phyloP scores from a whole-genome alignment of 805 yeast species.

The Candida berthetii region DNA sequence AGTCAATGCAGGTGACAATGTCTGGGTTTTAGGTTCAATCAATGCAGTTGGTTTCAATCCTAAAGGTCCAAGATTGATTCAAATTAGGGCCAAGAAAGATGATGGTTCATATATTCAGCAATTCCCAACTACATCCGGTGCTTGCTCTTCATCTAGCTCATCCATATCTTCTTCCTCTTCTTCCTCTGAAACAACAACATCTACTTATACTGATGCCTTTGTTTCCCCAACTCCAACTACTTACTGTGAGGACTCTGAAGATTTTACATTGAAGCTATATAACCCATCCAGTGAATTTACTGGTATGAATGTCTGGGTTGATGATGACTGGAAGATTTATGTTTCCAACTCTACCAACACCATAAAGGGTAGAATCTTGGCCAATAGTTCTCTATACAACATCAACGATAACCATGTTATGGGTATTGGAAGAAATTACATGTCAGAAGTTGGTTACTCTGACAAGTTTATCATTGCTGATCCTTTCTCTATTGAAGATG shows the following conservation, averaged over 20 bases:
- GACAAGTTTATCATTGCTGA: conserved; percentile 4
- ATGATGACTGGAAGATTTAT: conserved; percentile 3
- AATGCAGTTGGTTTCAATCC: conserved; percentile 5
- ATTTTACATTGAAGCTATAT: conserved; percentile 4
- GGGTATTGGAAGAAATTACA: conserved; percentile 14
- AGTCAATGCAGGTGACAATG: conserved; percentile 11
- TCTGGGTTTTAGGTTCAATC: conserved; percentile 11
- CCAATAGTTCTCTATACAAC: conserved; percentile 6
- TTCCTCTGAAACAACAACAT: too few relatives aligned
- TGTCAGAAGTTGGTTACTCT: conserved; percentile 7
- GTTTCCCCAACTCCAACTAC: not conserved
- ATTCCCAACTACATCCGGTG: not conserved
- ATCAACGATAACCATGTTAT: conserved; percentile 1
- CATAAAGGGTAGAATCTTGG: not conserved
- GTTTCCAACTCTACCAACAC: conserved; percentile 2
- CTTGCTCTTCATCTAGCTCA: not conserved
- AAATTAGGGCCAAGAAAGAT: not conserved
- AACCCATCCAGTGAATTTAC: conserved; percentile 13
- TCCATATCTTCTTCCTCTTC: not conserved
- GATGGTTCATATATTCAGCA: not conserved
- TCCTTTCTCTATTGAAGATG: conserved; percentile 11
- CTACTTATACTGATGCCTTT: too few relatives aligned
- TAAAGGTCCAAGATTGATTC: not conserved
- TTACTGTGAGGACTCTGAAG: conserved; percentile 6
- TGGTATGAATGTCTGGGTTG: conserved; percentile 16